Base-by-base conservation (phyloP, 2,329 filamentous ascomycete genomes). In the Trichoderma harzianum region DNA sequence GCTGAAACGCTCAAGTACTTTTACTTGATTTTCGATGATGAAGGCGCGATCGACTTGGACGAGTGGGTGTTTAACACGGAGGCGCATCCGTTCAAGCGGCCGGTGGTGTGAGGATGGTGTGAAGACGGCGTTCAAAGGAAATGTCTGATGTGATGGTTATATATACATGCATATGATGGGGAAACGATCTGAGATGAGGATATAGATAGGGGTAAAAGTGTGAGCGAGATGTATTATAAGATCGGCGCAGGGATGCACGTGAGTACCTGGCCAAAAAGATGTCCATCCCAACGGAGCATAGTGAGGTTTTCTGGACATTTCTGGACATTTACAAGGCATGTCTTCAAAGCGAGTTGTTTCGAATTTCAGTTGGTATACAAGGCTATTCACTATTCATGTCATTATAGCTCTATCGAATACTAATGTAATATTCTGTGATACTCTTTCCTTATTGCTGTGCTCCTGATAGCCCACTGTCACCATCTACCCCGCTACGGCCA, bases 1-100 rank as follows among this genome's bases (percentile, higher is more conserved):
- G 90, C 90, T 3, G 92, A 94, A 83, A 94, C 91, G 53, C 80
- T 93, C 75, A 95, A 94, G 81, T 94, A 94, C 76, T 93, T 93
- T 73, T 94, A 91, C 76, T 81, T 94, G 71, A 86, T 93, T 21
- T 94, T 93, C 75, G 89, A 88, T 61, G 87, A 92, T 69, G 87
- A 89, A 3, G 83, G 86, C 14, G 78, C 89, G 26, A 83, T 93
- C 34, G 91, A 86, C 79, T 80, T 94, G 76, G 92, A 94, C 78
- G 87, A 93, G 8, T 93, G 87, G 83, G 90, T 93, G 68, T 81
- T 91, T 61, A 88, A 88, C 78, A 88, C 87, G 5, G 87, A 89
- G 77, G 87, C 86, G 26, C 87, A 89, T 76, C 86, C 87, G 0
- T 74, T 87, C 21, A 81, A 75, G 73, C 78, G 81, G 14, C 80